Conservation (phyloP, 1,284 basidiomycete species). For the Boletus sp. region DNA sequence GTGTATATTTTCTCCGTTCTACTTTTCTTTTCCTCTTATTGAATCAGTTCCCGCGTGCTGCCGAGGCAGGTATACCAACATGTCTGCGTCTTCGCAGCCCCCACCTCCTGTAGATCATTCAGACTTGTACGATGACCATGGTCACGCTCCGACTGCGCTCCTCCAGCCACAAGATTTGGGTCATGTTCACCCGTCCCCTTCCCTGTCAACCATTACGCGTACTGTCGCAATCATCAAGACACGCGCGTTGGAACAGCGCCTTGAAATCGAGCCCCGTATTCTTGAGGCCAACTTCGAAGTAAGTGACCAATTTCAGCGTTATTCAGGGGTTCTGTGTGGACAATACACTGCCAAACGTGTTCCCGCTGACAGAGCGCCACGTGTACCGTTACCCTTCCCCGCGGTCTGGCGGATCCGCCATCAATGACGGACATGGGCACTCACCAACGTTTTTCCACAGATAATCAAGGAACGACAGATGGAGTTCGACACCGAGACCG, state of each 20-base stretch:
- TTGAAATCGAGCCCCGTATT: constrained; percentile 74
- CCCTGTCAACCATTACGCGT: constrained; percentile 43
- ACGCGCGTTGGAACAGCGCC: constrained; percentile 65
- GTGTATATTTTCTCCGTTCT: constrained; percentile 22
- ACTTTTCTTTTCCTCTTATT: neutral
- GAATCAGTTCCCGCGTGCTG: constrained; percentile 5
- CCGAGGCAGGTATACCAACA: constrained; percentile 17
- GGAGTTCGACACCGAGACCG: constrained; percentile 77
- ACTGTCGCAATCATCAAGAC: constrained; percentile 79
- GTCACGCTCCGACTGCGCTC: constrained; percentile 1
- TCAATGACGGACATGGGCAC: neutral
- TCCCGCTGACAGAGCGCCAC: constrained; percentile 5
- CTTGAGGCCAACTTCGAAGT: constrained; percentile 78
- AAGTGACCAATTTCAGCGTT: constrained; percentile 17
- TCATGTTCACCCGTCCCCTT: constrained; percentile 9
- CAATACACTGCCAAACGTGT: constrained; percentile 2
- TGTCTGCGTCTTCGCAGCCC: constrained; percentile 23
- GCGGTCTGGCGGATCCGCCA: constrained; percentile 17
- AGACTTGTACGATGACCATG: constrained; percentile 14
- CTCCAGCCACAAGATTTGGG: constrained; percentile 7
- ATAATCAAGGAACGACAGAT: constrained; percentile 81
- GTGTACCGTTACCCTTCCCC: constrained; percentile 7
- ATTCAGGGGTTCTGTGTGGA: constrained; percentile 5
- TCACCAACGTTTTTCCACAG: constrained; percentile 36
- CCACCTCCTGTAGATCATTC: constrained; percentile 14